Evolutionary conservation across 441 rosid species (phyloP).

Genomic region (Populus hybrid): DNA sequence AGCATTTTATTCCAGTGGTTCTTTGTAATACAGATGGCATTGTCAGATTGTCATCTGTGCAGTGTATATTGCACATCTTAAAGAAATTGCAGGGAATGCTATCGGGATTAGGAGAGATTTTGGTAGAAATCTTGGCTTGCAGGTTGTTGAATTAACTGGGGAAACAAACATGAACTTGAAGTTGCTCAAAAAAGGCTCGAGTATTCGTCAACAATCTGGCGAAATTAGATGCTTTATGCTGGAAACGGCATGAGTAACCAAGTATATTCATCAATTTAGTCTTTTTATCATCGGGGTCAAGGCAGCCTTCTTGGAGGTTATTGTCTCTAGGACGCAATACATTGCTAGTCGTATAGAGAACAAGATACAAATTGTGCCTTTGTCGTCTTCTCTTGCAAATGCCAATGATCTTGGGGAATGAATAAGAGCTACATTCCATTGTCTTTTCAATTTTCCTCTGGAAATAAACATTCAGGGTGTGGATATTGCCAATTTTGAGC

Average conservation of each 20-base stretch:
- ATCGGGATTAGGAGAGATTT: constrained; percentile 78
- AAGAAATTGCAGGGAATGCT: constrained; percentile 79
- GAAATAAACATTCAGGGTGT: constrained; percentile 92
- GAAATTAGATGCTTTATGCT: constrained; percentile 92
- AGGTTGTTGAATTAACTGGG: constrained; percentile 82
- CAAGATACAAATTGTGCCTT: constrained; percentile 82
- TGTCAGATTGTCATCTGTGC: constrained; percentile 90
- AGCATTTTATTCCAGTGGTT: constrained; percentile 75
- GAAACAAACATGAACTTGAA: constrained; percentile 67
- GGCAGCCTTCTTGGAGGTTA: constrained; percentile 90
- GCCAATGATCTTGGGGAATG: constrained; percentile 94
- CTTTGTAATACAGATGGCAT: constrained; percentile 66
- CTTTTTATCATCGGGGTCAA: constrained; percentile 71
- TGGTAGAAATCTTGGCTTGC: constrained; percentile 75
- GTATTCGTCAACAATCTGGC: constrained; percentile 84
- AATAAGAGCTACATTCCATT: constrained; percentile 88
- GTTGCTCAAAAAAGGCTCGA: constrained; percentile 76
- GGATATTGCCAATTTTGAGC: constrained; percentile 83
- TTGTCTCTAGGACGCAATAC: constrained; percentile 91
- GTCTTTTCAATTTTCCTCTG: constrained; percentile 86
- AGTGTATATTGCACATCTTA: constrained; percentile 87
- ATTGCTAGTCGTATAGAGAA: constrained; percentile 75
- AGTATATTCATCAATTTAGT: constrained; percentile 74
- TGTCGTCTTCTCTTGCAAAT: constrained; percentile 91
- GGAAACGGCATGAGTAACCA: constrained; percentile 63